A percentile compares a stretch with the other conserved stretches of the same genome.
Evolutionary conservation across 2,329 filamentous ascomycete species (phyloP).

Genomic region (Talaromyces sp.): DNA sequence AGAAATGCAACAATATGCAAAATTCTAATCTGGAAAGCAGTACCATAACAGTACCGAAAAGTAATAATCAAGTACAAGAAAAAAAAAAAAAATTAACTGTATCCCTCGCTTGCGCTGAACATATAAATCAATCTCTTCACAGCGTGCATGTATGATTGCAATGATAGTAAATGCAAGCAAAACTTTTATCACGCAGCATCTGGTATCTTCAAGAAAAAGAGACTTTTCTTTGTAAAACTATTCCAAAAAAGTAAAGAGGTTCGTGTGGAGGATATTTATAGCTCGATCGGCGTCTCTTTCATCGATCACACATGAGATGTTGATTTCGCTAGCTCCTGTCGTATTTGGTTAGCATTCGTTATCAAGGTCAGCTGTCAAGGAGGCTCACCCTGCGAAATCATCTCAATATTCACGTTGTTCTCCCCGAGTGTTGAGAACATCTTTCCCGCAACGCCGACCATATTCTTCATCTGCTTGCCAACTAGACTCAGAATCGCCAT

Average conservation of each 20-base stretch:
- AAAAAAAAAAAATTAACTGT: not conserved
- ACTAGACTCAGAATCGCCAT: slow-evolving; percentile 97
- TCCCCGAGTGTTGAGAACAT: slow-evolving; percentile 96
- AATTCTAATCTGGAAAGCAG: not conserved
- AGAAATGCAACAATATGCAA: not conserved
- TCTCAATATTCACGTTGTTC: slow-evolving; percentile 94
- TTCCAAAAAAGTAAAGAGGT: slow-evolving; percentile 93
- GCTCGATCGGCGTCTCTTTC: slow-evolving; percentile 85
- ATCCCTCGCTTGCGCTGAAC: not conserved
- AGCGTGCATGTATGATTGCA: slow-evolving; percentile 2
- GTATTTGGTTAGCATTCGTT: slow-evolving; percentile 16
- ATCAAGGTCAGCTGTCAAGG: slow-evolving; percentile 8
- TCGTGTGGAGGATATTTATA: slow-evolving; percentile 94
- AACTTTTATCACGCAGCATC: not conserved
- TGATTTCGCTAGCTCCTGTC: slow-evolving; percentile 93
- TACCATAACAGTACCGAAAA: not conserved
- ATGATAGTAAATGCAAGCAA: not conserved
- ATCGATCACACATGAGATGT: slow-evolving; percentile 97
- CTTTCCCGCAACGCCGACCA: slow-evolving; percentile 85
- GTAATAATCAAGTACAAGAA: not conserved
- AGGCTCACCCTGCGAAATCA: slow-evolving; percentile 90
- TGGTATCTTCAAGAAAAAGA: slow-evolving; percentile 12
- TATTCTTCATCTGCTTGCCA: slow-evolving; percentile 95
- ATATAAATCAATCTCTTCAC: not conserved
- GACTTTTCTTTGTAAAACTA: slow-evolving; percentile 34